Base-by-base conservation (phyloP, 441 rosid genomes). In the Croton laevigatus region DNA sequence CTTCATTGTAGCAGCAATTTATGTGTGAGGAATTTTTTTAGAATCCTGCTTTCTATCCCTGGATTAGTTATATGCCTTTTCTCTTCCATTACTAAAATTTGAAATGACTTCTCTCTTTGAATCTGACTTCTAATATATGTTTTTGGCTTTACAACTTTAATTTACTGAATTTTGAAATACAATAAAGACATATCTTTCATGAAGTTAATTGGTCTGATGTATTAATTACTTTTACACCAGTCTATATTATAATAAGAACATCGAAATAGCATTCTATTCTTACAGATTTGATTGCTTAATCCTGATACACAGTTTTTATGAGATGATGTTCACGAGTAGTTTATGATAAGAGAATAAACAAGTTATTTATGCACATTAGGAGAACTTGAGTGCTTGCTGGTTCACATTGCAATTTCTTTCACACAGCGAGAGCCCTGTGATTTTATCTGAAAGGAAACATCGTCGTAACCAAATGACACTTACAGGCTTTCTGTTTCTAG, bases 1-100 rank as follows among this genome's bases (percentile, higher is more conserved):
- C n/a, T 12, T 63, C 65, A 32, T 64, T 62, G n/a, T 54, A 62
- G 46, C n/a, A 4, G 59, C 59, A 27, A 75, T 67, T 46, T 38
- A 17, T 67, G 37, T 40, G 23, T 67, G 22, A 59, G 42, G 69
- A 38, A 8, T 32, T 57, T 46, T 57, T 1, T 19, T 48, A 16
- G 46, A 36, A 60, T 11, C 34, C 52, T 19, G 27, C 19, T 48
- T 9, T 40, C 3, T 10, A 20, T 36, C 23, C 32, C 66, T 46
- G 14, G 34, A 40, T 23, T 27, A 58, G 3, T 55, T 7, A 17
- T 19, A 53, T 40, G 48, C 20, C 36, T 12, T 27, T 20, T 37
- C 54, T 45, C 59, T 36, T 58, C 22, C 48, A 7, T 55, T 11
- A 53, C 45, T 65, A 46, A 51, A 45, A 14, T 7, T 17, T 34